Evolutionary conservation across 176 grass and related monocot genomes (phyloP).

Genomic region (Oryza punctata): DNA sequence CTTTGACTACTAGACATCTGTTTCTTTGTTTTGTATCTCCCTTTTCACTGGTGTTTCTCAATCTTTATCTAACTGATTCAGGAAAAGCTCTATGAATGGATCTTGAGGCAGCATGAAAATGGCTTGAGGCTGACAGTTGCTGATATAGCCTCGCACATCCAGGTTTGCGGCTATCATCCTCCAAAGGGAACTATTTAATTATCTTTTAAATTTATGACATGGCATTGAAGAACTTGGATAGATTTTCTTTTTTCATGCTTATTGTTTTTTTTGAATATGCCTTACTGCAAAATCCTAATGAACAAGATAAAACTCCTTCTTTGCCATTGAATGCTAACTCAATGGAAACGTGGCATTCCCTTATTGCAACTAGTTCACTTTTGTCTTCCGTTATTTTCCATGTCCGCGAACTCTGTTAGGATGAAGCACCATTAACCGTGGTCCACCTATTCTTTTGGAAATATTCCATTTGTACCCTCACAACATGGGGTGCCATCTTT

Average conservation of each 20-base stretch:
- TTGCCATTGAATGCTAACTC: not conserved
- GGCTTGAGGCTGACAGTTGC: slow-evolving; percentile 56
- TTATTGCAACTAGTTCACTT: not conserved
- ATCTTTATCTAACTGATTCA: slow-evolving; percentile 37
- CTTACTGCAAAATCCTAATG: slow-evolving; percentile 10
- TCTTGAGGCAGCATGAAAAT: slow-evolving; percentile 60
- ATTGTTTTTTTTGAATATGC: not conserved
- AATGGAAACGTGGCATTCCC: not conserved
- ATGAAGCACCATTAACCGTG: not conserved
- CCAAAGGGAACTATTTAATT: not conserved
- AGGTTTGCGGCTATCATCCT: slow-evolving; percentile 37
- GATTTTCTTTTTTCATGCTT: not conserved
- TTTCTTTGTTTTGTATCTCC: not conserved
- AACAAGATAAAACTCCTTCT: not conserved
- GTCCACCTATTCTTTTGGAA: not conserved
- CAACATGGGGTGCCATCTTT: not conserved
- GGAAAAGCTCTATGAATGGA: slow-evolving; percentile 80
- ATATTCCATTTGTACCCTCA: not conserved
- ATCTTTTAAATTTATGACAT: not conserved
- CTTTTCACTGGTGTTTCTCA: not conserved
- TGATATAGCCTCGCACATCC: slow-evolving; percentile 58
- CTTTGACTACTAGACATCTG: not conserved
- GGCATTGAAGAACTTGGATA: not conserved
- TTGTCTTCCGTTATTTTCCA: not conserved
- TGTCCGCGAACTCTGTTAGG: not conserved